Percentiles rank a stretch among this genome's conserved stretches.
phyloP scores from a whole-genome alignment of 306 rosid species.

The Sechiopsis laciniata region DNA sequence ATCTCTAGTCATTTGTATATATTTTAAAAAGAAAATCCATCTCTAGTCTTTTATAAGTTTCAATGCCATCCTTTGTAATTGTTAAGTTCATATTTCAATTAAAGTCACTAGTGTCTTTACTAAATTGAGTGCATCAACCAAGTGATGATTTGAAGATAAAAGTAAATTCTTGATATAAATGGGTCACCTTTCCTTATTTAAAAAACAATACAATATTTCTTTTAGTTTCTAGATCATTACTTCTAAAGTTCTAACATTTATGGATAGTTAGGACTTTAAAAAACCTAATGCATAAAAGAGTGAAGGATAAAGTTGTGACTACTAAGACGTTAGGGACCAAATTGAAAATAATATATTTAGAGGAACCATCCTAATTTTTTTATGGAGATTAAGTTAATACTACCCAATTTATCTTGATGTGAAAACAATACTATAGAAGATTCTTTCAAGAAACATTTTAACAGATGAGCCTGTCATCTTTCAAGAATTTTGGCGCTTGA shows the following conservation, averaged over 20 bases:
- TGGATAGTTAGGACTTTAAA: not conserved
- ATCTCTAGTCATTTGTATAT: not conserved
- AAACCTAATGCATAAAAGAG: not conserved
- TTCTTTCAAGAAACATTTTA: not conserved
- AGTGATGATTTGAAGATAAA: not conserved
- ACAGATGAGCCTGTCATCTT: not conserved
- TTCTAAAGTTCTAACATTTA: constrained; percentile 11
- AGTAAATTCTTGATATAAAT: not conserved
- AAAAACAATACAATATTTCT: not conserved
- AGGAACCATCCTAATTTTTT: not conserved
- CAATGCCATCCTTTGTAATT: not conserved
- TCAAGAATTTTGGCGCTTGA: not conserved
- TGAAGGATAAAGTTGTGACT: not conserved
- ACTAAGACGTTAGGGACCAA: not conserved
- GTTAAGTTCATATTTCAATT: not conserved
- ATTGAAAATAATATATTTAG: not conserved
- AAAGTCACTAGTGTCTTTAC: not conserved
- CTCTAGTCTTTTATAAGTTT: not conserved
- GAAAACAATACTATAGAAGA: not conserved
- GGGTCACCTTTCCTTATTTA: not conserved
- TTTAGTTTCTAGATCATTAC: not conserved
- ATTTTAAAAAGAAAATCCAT: not conserved
- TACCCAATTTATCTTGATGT: not conserved
- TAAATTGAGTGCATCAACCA: not conserved
- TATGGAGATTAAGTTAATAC: not conserved